Percentiles rank a stretch among this genome's conserved stretches.
Evolutionary conservation across 2,329 filamentous ascomycete genomes (phyloP).

Genomic region (Teratosphaeriaceae sp.): DNA sequence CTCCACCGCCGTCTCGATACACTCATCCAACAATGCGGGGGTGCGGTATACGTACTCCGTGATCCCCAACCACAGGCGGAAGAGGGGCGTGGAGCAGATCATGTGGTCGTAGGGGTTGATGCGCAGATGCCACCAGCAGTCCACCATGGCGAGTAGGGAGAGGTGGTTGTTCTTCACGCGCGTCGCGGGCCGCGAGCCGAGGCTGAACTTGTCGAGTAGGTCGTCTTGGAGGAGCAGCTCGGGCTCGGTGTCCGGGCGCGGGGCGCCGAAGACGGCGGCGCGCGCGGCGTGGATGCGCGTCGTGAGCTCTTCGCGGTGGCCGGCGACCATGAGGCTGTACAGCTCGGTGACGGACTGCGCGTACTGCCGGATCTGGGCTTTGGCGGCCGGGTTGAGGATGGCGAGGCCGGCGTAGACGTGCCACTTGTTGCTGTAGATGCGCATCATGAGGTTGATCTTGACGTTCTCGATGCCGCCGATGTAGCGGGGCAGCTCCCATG

Average conservation of each 20-base stretch:
- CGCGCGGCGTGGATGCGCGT: conserved; percentile 73
- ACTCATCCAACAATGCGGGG: conserved; percentile 63
- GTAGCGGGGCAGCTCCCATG: conserved; percentile 94
- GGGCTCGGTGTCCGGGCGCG: conserved; percentile 48
- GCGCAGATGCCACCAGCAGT: conserved; percentile 91
- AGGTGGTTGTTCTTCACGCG: conserved; percentile 87
- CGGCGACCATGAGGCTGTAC: conserved; percentile 94
- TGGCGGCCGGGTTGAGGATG: conserved; percentile 90
- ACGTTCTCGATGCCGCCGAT: conserved; percentile 97
- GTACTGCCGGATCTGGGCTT: conserved; percentile 90
- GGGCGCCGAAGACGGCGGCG: conserved; percentile 54
- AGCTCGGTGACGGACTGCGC: conserved; percentile 86
- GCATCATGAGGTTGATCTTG: conserved; percentile 95
- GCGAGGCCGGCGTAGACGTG: conserved; percentile 97
- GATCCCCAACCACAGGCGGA: conserved; percentile 94
- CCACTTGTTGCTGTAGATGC: conserved; percentile 99
- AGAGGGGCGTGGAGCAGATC: conserved; percentile 97
- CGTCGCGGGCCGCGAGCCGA: conserved; percentile 62
- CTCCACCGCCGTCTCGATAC: conserved; percentile 76
- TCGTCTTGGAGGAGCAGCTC: conserved; percentile 70
- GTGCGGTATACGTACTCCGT: conserved; percentile 93
- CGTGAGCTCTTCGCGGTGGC: conserved; percentile 67
- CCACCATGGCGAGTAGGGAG: conserved; percentile 89
- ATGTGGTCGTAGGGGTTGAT: conserved; percentile 99
- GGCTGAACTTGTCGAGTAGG: conserved; percentile 80